Conservation (phyloP, 495 filamentous ascomycete genomes). For the Lasiosphaeriaceae sp. region DNA sequence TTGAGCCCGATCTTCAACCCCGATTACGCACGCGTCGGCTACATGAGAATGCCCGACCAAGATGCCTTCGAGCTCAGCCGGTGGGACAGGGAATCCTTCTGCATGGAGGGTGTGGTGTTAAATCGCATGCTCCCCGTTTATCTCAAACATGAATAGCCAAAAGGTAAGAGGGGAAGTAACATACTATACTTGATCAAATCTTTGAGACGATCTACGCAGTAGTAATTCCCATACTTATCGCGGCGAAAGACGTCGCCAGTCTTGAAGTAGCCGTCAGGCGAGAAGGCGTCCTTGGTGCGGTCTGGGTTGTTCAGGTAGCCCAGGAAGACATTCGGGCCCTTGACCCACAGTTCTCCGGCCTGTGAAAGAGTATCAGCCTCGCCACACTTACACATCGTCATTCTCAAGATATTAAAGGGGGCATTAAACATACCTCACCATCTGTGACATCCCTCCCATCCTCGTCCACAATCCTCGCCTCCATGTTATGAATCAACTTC, state of each 20-base stretch:
- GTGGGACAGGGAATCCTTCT: slow-evolving; percentile 68
- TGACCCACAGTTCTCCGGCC: slow-evolving; percentile 71
- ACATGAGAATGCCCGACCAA: slow-evolving; percentile 68
- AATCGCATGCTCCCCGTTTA: too few relatives aligned
- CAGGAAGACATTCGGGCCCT: slow-evolving; percentile 72
- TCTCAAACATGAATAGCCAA: too few relatives aligned
- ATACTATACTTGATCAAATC: slow-evolving; percentile 82
- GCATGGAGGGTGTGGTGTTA: too few relatives aligned
- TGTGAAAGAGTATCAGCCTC: slow-evolving; percentile 21
- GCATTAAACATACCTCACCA: slow-evolving; percentile 9
- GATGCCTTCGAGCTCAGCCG: slow-evolving; percentile 82
- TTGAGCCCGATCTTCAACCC: slow-evolving; percentile 63
- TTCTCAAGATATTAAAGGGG: too few relatives aligned
- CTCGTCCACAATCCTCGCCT: slow-evolving; percentile 48
- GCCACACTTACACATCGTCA: too few relatives aligned
- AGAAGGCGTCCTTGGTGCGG: slow-evolving; percentile 62
- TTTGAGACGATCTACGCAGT: slow-evolving; percentile 80
- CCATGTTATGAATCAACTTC: slow-evolving; percentile 55
- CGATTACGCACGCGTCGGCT: slow-evolving; percentile 80
- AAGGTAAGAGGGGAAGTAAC: slow-evolving; percentile 11
- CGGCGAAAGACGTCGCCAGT: slow-evolving; percentile 70
- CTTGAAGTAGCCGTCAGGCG: slow-evolving; percentile 73
- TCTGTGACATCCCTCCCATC: slow-evolving; percentile 55
- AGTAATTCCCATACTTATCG: slow-evolving; percentile 52
- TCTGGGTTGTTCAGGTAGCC: slow-evolving; percentile 71